Percentiles rank a stretch among this genome's conserved stretches.
Conservation (phyloP, 306 rosid genomes). For the Heteromeles arbutifolia region DNA sequence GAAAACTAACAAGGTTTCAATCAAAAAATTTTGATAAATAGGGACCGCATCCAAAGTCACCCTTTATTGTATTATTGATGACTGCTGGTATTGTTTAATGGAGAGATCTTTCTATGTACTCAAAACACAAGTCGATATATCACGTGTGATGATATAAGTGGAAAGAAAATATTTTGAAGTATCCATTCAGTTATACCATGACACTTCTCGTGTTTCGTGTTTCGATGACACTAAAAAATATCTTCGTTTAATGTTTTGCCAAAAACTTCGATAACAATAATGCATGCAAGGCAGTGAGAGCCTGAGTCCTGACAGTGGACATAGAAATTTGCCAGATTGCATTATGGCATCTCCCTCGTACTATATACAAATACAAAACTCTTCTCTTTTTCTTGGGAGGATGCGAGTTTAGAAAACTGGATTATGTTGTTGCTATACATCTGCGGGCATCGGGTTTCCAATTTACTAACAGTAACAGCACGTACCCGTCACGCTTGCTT, state of each 20-base stretch:
- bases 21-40: too few relatives aligned
- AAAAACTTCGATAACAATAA: not conserved
- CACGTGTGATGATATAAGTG: accelerated
- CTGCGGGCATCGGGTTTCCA: conserved; percentile 24
- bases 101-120: too few relatives aligned
- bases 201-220: accelerated
- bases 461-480: conserved; percentile 28
- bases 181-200: too few relatives aligned
- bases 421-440: not conserved
- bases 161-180: too few relatives aligned
- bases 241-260: not conserved
- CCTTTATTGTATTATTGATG: too few relatives aligned
- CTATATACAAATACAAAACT: not conserved
- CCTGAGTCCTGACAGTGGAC: not conserved
- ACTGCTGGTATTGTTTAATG: too few relatives aligned
- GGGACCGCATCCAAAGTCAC: too few relatives aligned
- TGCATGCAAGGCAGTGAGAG: not conserved
- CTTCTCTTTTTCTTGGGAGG: not conserved
- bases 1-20: too few relatives aligned
- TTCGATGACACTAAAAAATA: accelerated
- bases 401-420: not conserved
- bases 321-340: not conserved
- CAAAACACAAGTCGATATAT: too few relatives aligned
- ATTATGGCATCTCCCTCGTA: not conserved
- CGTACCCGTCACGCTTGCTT: conserved; percentile 63